phyloP scores from a whole-genome alignment of 2,329 filamentous ascomycete species.

The Paraphaeosphaeria sporulosa region DNA sequence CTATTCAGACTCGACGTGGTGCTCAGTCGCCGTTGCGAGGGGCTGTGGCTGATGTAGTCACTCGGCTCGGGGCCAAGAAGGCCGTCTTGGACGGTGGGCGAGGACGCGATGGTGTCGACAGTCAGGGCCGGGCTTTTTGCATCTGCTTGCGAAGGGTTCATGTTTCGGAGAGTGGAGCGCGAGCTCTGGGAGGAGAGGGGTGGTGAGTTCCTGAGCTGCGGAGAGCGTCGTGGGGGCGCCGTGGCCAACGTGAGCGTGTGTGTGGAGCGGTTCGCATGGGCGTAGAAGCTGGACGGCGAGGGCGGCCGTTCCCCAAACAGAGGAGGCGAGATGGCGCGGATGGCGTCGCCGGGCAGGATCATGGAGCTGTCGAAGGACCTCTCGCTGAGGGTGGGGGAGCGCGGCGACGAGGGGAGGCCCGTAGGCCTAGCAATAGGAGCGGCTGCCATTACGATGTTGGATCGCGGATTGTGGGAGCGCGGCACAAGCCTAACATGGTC shows the following conservation, averaged over 20 bases:
- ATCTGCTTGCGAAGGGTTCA: slow-evolving; percentile 30
- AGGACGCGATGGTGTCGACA: slow-evolving; percentile 42
- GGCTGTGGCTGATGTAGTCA: slow-evolving; percentile 26
- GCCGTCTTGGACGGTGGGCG: slow-evolving; percentile 40
- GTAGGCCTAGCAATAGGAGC: slow-evolving; percentile 46
- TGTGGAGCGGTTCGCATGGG: slow-evolving; percentile 29
- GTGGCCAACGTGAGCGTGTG: slow-evolving; percentile 35
- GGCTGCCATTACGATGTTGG: slow-evolving; percentile 22
- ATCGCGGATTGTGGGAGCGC: slow-evolving; percentile 20
- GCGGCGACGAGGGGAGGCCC: slow-evolving; percentile 25
- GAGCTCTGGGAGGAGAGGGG: slow-evolving; percentile 44
- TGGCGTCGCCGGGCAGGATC: slow-evolving; percentile 71
- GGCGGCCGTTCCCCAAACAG: slow-evolving; percentile 55
- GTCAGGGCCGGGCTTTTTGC: slow-evolving; percentile 21
- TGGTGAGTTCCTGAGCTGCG: slow-evolving; percentile 36
- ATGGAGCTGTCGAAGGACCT: slow-evolving; percentile 95
- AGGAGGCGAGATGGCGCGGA: slow-evolving; percentile 59
- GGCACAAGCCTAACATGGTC: slow-evolving; percentile 26
- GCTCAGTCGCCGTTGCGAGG: slow-evolving; percentile 40
- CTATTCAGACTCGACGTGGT: slow-evolving; percentile 52
- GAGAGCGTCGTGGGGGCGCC: slow-evolving; percentile 40
- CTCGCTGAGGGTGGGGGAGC: slow-evolving; percentile 86
- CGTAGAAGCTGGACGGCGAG: slow-evolving; percentile 46
- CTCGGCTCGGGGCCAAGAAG: slow-evolving; percentile 24
- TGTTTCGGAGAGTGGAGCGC: slow-evolving; percentile 45